Base-by-base conservation (phyloP, 2,329 filamentous ascomycete species). In the Ophiostoma triangulosporum region DNA sequence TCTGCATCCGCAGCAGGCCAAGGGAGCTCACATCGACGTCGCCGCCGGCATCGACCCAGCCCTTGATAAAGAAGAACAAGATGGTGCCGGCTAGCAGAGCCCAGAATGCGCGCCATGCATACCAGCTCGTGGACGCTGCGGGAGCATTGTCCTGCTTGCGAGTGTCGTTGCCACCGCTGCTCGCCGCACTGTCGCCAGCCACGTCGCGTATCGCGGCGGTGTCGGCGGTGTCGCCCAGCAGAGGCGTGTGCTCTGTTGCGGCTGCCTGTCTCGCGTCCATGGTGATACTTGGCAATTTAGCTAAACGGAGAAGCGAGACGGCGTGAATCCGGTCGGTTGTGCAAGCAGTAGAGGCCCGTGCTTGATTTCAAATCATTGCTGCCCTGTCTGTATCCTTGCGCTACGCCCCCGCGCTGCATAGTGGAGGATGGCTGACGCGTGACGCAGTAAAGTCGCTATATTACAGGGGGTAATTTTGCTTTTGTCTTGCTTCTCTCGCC, bases 21-120 rank as follows among this genome's bases (percentile, higher is more conserved):
- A 7, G 15, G 31, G n/a, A 1, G 62, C 65, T 52, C 36, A 70
- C 70, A 50, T 71, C 61, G 24, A 69, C 65, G 57, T 72, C 69
- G 22, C 64, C 61, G 11, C 63, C 64, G 3, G 68, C 68, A 56
- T 73, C 69, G n/a, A 71, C 58, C 70, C 70, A 73, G 5, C 69
- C 70, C 56, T 72, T 72, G 43, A 72, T 64, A 51, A 73, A 72
- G 15, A 71, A 54, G 1, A 57, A 64, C 14, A 70, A 57, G 14
- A 70, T 48, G 1, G 68, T 36, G 1, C 61, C 59, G 1, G 55
- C 64, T 6, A 65, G 17, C 14, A 71, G 29, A n/a, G 57, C 22
- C 69, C 67, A 70, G 48, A 70, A 63, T 17, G 60, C 54, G 36
- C 66, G 61, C 69, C 68, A 70, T 17, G 54, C 20, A n/a, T 59